Evolutionary conservation across 306 rosid species (phyloP).

Genomic region (Citrullus colocynthis): DNA sequence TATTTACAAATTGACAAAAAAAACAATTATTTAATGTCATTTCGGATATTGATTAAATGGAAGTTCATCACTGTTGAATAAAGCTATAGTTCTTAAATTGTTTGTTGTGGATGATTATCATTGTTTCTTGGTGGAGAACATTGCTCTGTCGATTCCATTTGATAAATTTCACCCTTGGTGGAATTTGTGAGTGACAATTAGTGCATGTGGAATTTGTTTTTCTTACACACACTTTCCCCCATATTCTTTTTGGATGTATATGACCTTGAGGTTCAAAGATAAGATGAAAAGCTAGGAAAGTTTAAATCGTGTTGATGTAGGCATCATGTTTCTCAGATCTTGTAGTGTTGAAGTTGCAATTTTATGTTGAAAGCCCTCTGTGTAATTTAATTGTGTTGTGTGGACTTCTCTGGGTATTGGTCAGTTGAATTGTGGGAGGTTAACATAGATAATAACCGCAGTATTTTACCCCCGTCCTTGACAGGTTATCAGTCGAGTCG

Average conservation of each 20-base stretch:
- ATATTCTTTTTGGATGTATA: not conserved
- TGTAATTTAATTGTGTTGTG: not conserved
- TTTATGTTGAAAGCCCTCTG: not conserved
- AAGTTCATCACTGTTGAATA: not conserved
- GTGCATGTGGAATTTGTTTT: not conserved
- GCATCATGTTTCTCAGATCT: not conserved
- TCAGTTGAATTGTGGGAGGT: not conserved
- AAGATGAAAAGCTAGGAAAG: not conserved
- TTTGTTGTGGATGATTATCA: not conserved
- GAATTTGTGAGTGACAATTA: not conserved
- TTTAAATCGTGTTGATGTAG: not conserved
- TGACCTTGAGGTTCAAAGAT: not conserved
- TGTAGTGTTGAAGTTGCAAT: not conserved
- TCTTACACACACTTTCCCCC: not conserved
- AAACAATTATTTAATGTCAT: not conserved
- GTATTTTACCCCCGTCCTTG: not conserved
- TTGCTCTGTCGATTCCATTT: not conserved
- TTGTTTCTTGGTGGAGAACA: not conserved
- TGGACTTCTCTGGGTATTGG: not conserved
- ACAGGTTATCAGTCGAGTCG: slow-evolving; percentile 68
- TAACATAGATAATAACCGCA: not conserved
- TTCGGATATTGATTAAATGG: not conserved
- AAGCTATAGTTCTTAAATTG: not conserved
- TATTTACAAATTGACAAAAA: not conserved
- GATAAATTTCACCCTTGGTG: not conserved